Conservation (phyloP, 225 moss, liverwort and hornwort species). For the Rhytidiadelphus loreus region DNA sequence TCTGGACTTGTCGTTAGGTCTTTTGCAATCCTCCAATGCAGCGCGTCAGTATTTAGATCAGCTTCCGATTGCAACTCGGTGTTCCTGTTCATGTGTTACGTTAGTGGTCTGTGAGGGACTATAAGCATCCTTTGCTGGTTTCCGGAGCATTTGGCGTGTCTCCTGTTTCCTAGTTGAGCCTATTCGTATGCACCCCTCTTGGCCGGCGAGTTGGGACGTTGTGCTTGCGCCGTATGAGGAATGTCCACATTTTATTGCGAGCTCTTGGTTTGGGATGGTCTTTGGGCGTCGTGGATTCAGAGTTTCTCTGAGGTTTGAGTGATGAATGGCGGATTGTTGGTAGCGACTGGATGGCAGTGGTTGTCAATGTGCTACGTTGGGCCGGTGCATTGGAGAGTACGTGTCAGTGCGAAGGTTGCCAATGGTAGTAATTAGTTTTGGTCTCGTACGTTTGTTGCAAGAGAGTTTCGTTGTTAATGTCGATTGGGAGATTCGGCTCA, state of each 20-base stretch:
- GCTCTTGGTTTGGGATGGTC: not conserved
- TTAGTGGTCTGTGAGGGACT: not conserved
- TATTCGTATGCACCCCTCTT: not conserved
- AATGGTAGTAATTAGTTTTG: not conserved
- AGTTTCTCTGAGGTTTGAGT: not conserved
- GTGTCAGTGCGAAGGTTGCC: not conserved
- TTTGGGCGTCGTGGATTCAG: not conserved
- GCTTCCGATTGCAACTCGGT: not conserved
- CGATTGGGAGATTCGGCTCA: slow-evolving; percentile 60
- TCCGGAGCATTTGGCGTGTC: not conserved
- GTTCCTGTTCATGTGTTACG: not conserved
- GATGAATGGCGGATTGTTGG: not conserved
- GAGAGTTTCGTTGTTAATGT: slow-evolving; percentile 46
- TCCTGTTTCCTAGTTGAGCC: not conserved
- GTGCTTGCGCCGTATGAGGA: not conserved
- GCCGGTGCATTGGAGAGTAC: not conserved
- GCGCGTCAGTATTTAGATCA: not conserved
- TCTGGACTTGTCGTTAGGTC: not conserved
- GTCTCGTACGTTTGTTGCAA: slow-evolving; percentile 1
- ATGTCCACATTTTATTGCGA: not conserved
- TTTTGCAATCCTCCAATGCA: not conserved
- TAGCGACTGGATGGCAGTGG: not conserved
- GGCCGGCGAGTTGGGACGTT: not conserved
- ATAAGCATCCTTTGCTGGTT: not conserved
- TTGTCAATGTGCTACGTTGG: not conserved